phyloP scores from a whole-genome alignment of 768 basidiomycete species.

The Phylloporus sp. region DNA sequence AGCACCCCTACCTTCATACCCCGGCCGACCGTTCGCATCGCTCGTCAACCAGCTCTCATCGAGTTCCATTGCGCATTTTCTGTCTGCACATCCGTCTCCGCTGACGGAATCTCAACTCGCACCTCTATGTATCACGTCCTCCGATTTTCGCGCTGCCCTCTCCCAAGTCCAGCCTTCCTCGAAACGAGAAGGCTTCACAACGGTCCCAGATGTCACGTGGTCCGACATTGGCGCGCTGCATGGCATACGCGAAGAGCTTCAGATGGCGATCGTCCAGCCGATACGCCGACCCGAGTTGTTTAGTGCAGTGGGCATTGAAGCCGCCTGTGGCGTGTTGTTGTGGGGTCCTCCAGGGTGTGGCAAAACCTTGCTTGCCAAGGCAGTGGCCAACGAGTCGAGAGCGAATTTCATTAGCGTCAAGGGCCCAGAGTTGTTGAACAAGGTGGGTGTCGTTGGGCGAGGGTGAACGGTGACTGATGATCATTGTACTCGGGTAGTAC shows the following conservation, averaged over 20 bases:
- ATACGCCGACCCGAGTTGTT: constrained; percentile 89
- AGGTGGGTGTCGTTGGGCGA: constrained; percentile 47
- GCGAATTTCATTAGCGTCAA: constrained; percentile 99
- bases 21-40: constrained; percentile 31
- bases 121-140: constrained; percentile 72
- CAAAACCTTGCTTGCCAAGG: constrained; percentile 96
- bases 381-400: constrained; percentile 91
- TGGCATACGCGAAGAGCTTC: constrained; percentile 79
- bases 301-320: constrained; percentile 80
- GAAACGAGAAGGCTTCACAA: constrained; percentile 96
- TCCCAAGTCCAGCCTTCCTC: constrained; percentile 91
- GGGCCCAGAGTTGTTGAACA: constrained; percentile 94
- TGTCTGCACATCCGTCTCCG: constrained; percentile 79
- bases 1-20: constrained; percentile 9
- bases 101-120: constrained; percentile 73
- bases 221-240: constrained; percentile 91
- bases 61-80: constrained; percentile 84
- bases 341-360: constrained; percentile 99
- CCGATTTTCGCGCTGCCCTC: constrained; percentile 81
- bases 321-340: constrained; percentile 89
- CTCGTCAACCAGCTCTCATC: constrained; percentile 39
- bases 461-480: not conserved
- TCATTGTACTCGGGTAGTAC: constrained; percentile 57
- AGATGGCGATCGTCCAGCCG: constrained; percentile 97
- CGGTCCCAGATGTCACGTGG: constrained; percentile 95